Evolutionary conservation across 2,329 filamentous ascomycete genomes (phyloP), one percentile per base, ranked within the genome.

Genomic region (Shiraia sp.): DNA sequence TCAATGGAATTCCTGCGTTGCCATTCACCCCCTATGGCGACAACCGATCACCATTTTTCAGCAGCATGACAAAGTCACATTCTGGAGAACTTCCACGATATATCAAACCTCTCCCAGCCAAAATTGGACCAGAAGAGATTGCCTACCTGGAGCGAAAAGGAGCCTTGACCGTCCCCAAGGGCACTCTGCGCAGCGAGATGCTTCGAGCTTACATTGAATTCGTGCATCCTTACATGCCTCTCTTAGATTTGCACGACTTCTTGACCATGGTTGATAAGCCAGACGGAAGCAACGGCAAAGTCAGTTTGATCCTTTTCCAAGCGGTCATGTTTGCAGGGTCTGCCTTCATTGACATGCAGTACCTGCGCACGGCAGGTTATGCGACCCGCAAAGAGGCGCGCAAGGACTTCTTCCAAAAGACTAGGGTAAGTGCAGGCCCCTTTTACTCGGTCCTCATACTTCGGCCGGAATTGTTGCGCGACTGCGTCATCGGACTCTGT

Each of bases 281-380:
- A 9, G 86, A 93, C 65, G 88, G 87, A 10, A 76, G 79, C 32
- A 78, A 81, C 54, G 85, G 86, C 8, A 85, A 83, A 63, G 79
- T 90, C 59, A 96, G 91, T 72, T 74, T 97, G 57, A 81, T 96
- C 44, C 75, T 96, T 2, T 96, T 95, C 69, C 92, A 96, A 65
- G 88, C 91, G 9, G 86, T 96, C 60, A 95, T 96, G 89, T 97
- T 96, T 66, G 86, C 90, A 1, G 90, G 88, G 1, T 88, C 88
- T 2, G 90, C 91, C 0, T 96, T 93, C 65, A 85, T 96, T 42
- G 89, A 93, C 57, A 86, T 90, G 72, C 81, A 85, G 42, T 78
- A 85, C 61, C 76, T 97, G 32, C 82, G 81, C 25, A 81, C 85
- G 35, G 89, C 87, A 15, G 92, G 92, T 2, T 96, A 89, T 63